phyloP scores from a whole-genome alignment of 306 rosid genomes.

The Amphicarpaea edgeworthii region DNA sequence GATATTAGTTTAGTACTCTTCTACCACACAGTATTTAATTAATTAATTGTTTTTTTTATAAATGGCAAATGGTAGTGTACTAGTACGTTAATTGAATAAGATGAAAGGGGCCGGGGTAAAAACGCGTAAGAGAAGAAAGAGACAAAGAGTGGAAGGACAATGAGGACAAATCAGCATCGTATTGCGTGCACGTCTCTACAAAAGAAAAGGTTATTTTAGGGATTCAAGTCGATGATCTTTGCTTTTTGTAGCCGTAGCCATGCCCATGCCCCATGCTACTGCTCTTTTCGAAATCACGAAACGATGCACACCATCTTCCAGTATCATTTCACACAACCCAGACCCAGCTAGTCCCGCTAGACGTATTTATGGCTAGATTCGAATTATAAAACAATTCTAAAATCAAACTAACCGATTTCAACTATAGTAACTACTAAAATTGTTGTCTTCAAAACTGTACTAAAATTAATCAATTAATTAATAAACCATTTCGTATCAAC shows the following conservation, averaged over 20 bases:
- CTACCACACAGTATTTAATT: too few relatives aligned
- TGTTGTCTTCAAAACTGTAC: too few relatives aligned
- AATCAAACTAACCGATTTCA: too few relatives aligned
- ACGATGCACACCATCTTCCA: background rate
- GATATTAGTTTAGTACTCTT: too few relatives aligned
- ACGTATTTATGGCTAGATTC: too few relatives aligned
- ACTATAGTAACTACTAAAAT: too few relatives aligned
- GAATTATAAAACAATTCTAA: too few relatives aligned
- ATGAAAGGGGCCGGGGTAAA: constrained; percentile 42
- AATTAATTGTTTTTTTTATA: background rate
- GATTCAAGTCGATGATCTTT: constrained; percentile 1
- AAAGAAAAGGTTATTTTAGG: too few relatives aligned
- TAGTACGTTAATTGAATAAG: background rate
- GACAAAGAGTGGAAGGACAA: constrained; percentile 52
- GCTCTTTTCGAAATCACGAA: constrained; percentile 5
- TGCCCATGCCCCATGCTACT: constrained; percentile 18
- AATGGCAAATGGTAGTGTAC: background rate
- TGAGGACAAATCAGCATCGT: constrained; percentile 55
- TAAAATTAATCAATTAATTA: too few relatives aligned
- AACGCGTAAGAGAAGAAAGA: constrained; percentile 66
- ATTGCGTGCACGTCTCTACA: constrained; percentile 74
- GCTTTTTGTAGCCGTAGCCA: constrained; percentile 32
- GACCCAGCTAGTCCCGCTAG: too few relatives aligned
- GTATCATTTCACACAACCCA: too few relatives aligned
- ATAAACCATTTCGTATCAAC: too few relatives aligned